Conservation (phyloP, 768 basidiomycete species). For the Vishniacozyma victoriae region DNA sequence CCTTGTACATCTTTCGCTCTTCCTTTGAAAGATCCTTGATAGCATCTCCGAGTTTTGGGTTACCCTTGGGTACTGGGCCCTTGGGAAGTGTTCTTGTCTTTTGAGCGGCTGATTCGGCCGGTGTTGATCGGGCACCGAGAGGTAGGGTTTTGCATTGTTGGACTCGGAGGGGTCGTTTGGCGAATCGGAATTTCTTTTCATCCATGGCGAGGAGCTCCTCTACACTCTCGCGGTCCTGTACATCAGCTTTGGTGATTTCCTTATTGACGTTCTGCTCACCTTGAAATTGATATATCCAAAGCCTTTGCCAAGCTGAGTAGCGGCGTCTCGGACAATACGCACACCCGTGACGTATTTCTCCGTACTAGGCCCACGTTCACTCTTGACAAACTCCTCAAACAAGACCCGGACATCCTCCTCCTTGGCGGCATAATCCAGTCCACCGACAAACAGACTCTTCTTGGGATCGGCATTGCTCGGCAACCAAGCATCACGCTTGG, state of each 20-base stretch:
- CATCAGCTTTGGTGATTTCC: neutral
- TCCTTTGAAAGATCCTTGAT: constrained; percentile 73
- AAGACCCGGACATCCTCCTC: constrained; percentile 84
- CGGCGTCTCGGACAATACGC: constrained; percentile 81
- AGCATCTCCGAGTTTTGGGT: constrained; percentile 72
- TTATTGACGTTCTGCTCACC: constrained; percentile 52
- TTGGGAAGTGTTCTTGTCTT: constrained; percentile 7
- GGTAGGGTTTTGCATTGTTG: constrained; percentile 76
- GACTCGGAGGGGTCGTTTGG: constrained; percentile 84
- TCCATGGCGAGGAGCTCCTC: constrained; percentile 86
- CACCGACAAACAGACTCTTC: constrained; percentile 81
- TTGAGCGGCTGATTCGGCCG: constrained; percentile 14
- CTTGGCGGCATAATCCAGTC: constrained; percentile 81
- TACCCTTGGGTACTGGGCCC: constrained; percentile 63
- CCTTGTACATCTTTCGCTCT: constrained; percentile 76
- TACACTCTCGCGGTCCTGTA: constrained; percentile 79
- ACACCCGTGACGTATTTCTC: constrained; percentile 66
- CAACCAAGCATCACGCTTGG: constrained; percentile 43
- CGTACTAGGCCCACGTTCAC: constrained; percentile 57
- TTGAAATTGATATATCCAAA: constrained; percentile 86
- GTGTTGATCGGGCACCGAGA: constrained; percentile 17
- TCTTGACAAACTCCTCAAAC: constrained; percentile 69
- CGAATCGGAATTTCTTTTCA: constrained; percentile 72
- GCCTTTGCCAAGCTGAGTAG: constrained; percentile 89
- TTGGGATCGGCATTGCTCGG: constrained; percentile 59